Evolutionary conservation across 306 rosid species (phyloP).

Genomic region (Luffa aegyptiaca): DNA sequence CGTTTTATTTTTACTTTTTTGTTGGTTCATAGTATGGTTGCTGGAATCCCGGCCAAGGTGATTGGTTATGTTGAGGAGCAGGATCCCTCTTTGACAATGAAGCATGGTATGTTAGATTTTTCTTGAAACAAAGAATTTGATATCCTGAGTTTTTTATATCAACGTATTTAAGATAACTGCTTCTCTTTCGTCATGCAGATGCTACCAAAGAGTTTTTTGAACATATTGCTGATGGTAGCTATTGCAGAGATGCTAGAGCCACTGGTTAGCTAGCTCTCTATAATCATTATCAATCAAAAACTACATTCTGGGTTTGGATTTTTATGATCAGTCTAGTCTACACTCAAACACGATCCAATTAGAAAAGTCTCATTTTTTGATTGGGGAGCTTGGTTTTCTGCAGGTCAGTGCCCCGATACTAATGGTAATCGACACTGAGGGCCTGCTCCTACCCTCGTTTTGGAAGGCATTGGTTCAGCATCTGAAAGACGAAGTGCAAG

Average conservation of each 20-base stretch:
- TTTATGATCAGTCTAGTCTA: background rate
- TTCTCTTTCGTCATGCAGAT: slow-evolving; percentile 38
- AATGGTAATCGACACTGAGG: background rate
- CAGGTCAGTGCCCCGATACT: background rate
- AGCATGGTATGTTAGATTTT: slow-evolving; percentile 60
- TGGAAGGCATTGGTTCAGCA: background rate
- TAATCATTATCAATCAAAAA: background rate
- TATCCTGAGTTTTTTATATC: background rate
- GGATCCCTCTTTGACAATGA: slow-evolving; percentile 86
- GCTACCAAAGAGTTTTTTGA: slow-evolving; percentile 70
- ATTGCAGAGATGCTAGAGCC: slow-evolving; percentile 30
- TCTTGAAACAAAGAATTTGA: background rate
- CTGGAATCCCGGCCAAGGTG: slow-evolving; percentile 78
- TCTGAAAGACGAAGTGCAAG: background rate
- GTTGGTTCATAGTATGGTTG: slow-evolving; percentile 54
- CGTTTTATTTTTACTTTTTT: background rate
- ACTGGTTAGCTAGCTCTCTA: slow-evolving; percentile 35
- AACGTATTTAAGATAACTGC: background rate
- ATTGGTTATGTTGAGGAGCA: slow-evolving; percentile 53
- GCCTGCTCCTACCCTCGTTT: background rate
- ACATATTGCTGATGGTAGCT: slow-evolving; percentile 31
- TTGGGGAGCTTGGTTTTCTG: background rate
- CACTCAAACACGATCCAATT: background rate
- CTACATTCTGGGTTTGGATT: background rate
- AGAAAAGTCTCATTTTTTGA: background rate